Base-by-base conservation (phyloP, 2,329 filamentous ascomycete genomes). In the Aspergillus aculeatus region DNA sequence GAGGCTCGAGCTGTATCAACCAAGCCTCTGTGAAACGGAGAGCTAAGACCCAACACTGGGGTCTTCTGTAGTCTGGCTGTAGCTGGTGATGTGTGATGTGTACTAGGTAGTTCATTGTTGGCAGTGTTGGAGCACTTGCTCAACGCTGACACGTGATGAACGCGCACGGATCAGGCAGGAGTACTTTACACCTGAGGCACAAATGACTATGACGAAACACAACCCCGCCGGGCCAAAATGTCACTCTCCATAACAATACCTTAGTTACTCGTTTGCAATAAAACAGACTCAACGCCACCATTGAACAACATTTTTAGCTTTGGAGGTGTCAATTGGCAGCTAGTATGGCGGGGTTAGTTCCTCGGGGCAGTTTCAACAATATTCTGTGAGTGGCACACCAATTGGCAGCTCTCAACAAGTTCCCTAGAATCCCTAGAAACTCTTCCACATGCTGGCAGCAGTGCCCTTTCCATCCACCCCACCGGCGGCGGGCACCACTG, bases 121-220 rank as follows among this genome's bases (percentile, higher is more conserved):
- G 16, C 21, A 44, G 14, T 41, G 51, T 31, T 21, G 51, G 41
- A 54, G 16, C 35, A 26, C 29, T 47, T 47, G 52, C 35, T 48
- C 41, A 14, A 5, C 24, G 19, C 16, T 26, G 50, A 53, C 56
- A 63, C 58, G 54, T 63, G 62, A 57, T 41, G 32, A 21, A 16
- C 0, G 23, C 16, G 23, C 29, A 19, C 41, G 11, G 50, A 26
- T 7, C 50, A 29, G 21, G 52, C 50, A 29, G 26, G 7, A 29
- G 7, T 2, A 9, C 41, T 44, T 16, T 5, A 12, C 23, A 52
- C 59, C 59, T 62, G 54, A 65, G 58, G 58, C 53, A 16, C 23
- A 11, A 24, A 54, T 50, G 54, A 14, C 53, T 58, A 66, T 66
- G 64, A 65, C 64, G 64, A 61, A 63, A 65, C 35, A 7, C 21